Conservation (phyloP, 179 eudicot species). For the Spergularia azorica region DNA sequence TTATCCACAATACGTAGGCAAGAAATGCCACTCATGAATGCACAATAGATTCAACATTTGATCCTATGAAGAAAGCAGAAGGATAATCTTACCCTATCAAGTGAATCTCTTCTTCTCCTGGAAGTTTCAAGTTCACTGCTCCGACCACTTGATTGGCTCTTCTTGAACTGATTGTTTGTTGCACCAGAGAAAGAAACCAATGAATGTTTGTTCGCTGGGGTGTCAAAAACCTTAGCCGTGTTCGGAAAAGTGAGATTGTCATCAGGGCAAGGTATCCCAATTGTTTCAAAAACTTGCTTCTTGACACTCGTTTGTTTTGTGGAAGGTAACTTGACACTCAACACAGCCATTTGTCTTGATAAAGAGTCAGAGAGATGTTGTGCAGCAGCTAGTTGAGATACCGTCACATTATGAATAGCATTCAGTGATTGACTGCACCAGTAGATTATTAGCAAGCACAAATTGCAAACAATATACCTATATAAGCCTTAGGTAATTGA, state of each 20-base stretch:
- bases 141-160: slow-evolving; percentile 42
- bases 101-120: slow-evolving; percentile 86
- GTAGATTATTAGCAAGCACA: slow-evolving; percentile 26
- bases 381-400: slow-evolving; percentile 84
- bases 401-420: slow-evolving; percentile 66
- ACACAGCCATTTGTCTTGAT: slow-evolving; percentile 73
- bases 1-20: too few relatives aligned
- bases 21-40: not conserved
- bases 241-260: slow-evolving; percentile 51
- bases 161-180: slow-evolving; percentile 43
- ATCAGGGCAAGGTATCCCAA: slow-evolving; percentile 68
- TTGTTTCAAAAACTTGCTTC: slow-evolving; percentile 77
- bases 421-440: slow-evolving; percentile 72
- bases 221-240: slow-evolving; percentile 29
- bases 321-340: slow-evolving; percentile 62
- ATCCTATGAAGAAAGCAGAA: not conserved
- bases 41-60: not conserved
- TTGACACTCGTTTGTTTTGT: slow-evolving; percentile 48
- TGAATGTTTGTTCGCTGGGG: slow-evolving; percentile 40
- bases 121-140: slow-evolving; percentile 70
- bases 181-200: slow-evolving; percentile 34
- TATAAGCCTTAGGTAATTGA: slow-evolving; percentile 3
- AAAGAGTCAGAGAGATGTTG: slow-evolving; percentile 84
- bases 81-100: slow-evolving; percentile 59
- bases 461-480: slow-evolving; percentile 6